These are phyloP conservation scores for Aspergillus novofumigatus DNA, from an alignment of 2,329 filamentous ascomycete species.

Conservation along the genomic window DNA sequence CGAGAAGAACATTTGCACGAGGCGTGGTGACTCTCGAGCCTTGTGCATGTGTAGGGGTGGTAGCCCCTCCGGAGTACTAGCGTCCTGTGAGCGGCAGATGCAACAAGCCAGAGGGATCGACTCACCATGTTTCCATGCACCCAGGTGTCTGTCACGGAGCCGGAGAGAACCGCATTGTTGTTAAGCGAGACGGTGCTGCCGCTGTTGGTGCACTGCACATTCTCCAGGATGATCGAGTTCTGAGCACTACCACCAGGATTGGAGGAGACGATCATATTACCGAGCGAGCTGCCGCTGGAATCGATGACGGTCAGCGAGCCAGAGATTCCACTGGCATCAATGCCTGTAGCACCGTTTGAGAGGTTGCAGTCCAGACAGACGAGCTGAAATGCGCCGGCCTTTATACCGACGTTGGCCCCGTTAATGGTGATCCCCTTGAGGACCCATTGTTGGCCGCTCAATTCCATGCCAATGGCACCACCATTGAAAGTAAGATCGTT, in stretches of 20 bases:
- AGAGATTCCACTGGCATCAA: constrained; percentile 19
- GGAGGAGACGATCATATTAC: constrained; percentile 15
- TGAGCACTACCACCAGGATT: constrained; percentile 27
- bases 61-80: too few species aligned
- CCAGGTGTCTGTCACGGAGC: constrained; percentile 22
- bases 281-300: constrained; percentile 8
- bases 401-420: constrained; percentile 55
- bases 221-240: constrained; percentile 27
- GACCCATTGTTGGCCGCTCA: constrained; percentile 32
- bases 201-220: constrained; percentile 18
- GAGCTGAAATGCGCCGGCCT: constrained; percentile 34
- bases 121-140: constrained; percentile 30
- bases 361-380: constrained; percentile 23
- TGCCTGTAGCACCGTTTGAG: constrained; percentile 18
- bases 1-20: constrained; percentile 27
- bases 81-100: constrained; percentile 9
- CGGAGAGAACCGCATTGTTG: constrained; percentile 18
- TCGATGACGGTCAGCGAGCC: constrained; percentile 22
- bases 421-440: constrained; percentile 53
- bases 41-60: constrained; percentile 11
- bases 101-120: background rate
- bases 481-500: constrained; percentile 26
- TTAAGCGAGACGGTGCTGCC: constrained; percentile 25
- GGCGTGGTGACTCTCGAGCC: constrained; percentile 25
- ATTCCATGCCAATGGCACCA: constrained; percentile 27